Base-by-base conservation (phyloP, 306 rosid genomes). In the Rosa multiflora region DNA sequence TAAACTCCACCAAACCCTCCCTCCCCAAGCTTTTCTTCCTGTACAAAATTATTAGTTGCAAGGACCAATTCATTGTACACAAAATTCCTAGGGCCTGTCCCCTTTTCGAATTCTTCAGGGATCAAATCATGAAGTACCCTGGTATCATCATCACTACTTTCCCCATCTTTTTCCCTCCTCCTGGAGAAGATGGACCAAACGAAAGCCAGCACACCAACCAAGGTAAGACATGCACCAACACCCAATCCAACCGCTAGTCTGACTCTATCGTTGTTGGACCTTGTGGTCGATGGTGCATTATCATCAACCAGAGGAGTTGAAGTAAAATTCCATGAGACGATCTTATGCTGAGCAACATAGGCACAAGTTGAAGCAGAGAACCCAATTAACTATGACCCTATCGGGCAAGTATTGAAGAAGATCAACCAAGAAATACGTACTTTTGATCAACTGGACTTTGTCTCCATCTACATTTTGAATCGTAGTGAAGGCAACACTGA, bases 341-440 rank as follows among this genome's bases (percentile, higher is more conserved):
- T 67, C 51, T 18, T 51, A 51, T 64, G 62, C 9, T 2, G 8
- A 37, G 74, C 74, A 21, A 0, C 1, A 1, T 2, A 3, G 1
- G 0, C 1, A 6, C 80, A 67, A 2, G 74, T 67, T 77, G 74
- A 6, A 2, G 67, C 80, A 1, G 74, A 87, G 84, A 87, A 76
- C 44, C 90, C n/a, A n/a, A n/a, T n/a, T 86, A 42, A 84, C 43
- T 12, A 70, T 4, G 2, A 3, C 64, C 32, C 5, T 0, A 32
- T 52, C 63, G 5, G 76, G 76, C 32, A 73, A 35, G 32, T 32
- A 52, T 0, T 2, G 20, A 2, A 3, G 23, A 48, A 73, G 62
- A 18, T 73, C 64, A 35, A 73, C 47, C 1, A 0, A 0, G 11
- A 15, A 4, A 52, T 3, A 2, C 17, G 32, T 2, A 9, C 9